Conservation (phyloP, 805 yeast genomes). For the Sugiyamaella qingdaonensis region DNA sequence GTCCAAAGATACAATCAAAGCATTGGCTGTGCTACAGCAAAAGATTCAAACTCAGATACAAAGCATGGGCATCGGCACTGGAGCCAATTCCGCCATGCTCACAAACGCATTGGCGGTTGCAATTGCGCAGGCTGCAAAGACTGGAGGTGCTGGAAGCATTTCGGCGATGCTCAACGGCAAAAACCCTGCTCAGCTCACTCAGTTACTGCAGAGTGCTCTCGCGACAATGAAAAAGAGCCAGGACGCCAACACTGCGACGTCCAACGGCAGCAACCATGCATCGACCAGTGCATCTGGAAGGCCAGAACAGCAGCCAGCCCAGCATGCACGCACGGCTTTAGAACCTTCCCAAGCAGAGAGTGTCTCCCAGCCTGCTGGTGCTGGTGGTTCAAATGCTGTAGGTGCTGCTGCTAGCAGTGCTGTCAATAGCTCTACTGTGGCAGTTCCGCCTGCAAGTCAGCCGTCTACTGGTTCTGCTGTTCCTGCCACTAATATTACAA, state of each 20-base stretch:
- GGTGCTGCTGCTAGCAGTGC: not conserved
- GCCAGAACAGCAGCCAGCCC: too few species aligned
- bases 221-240: constrained; percentile 16
- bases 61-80: constrained; percentile 72
- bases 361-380: not conserved
- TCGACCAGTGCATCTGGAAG: not conserved
- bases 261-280: not conserved
- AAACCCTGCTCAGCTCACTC: constrained; percentile 25
- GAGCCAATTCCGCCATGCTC: constrained; percentile 74
- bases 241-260: not conserved
- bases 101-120: constrained; percentile 93
- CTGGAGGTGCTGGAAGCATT: constrained; percentile 28
- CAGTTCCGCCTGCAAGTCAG: too few species aligned
- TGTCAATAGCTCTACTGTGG: not conserved
- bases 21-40: constrained; percentile 79
- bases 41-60: constrained; percentile 78
- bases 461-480: not conserved
- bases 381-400: not conserved
- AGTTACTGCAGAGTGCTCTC: constrained; percentile 21
- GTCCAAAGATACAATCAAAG: constrained; percentile 61
- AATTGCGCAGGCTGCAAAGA: constrained; percentile 82
- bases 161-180: constrained; percentile 22
- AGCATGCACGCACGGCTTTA: too few species aligned
- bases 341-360: too few species aligned
- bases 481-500: not conserved